A percentile compares a stretch with the other conserved stretches of the same genome.
These are phyloP conservation scores for Platanus orientalis DNA, from an alignment of 164 flowering plant genomes.

Conservation along the genomic window DNA sequence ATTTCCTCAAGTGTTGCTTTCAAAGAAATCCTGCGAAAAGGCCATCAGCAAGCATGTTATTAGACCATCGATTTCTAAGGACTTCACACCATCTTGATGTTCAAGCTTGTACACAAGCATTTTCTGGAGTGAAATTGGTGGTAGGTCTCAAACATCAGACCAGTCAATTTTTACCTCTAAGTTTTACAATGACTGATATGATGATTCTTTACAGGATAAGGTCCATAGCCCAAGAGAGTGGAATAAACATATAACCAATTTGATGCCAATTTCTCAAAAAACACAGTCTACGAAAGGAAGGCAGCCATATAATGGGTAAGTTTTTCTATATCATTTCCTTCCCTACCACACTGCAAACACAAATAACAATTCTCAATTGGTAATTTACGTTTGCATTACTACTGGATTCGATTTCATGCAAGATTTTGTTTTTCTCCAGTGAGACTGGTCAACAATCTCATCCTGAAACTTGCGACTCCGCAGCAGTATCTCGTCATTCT, in stretches of 20 bases:
- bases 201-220: slow-evolving; percentile 18
- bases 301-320: slow-evolving; percentile 12
- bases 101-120: slow-evolving; percentile 14
- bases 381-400: slow-evolving; percentile 10
- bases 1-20: slow-evolving; percentile 73
- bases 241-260: slow-evolving; percentile 15
- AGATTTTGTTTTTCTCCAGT: slow-evolving; percentile 33
- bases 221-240: slow-evolving; percentile 19
- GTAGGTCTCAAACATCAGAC: slow-evolving; percentile 10
- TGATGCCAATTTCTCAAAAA: slow-evolving; percentile 9
- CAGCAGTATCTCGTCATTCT: slow-evolving; percentile 30
- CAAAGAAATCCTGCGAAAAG: slow-evolving; percentile 84
- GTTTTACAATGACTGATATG: not conserved
- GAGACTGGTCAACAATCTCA: slow-evolving; percentile 35
- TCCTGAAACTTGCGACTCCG: slow-evolving; percentile 31
- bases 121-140: slow-evolving; percentile 21
- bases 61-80: slow-evolving; percentile 70
- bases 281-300: slow-evolving; percentile 12
- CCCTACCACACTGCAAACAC: not conserved
- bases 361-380: not conserved
- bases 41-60: slow-evolving; percentile 59
- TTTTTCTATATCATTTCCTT: not conserved
- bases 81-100: slow-evolving; percentile 36
- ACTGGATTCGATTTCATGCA: slow-evolving; percentile 26
- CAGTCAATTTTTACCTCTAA: not conserved